Percentiles rank a stretch among this genome's conserved stretches.
phyloP scores from a whole-genome alignment of 768 basidiomycete genomes.

The Phylloporus sp. region DNA sequence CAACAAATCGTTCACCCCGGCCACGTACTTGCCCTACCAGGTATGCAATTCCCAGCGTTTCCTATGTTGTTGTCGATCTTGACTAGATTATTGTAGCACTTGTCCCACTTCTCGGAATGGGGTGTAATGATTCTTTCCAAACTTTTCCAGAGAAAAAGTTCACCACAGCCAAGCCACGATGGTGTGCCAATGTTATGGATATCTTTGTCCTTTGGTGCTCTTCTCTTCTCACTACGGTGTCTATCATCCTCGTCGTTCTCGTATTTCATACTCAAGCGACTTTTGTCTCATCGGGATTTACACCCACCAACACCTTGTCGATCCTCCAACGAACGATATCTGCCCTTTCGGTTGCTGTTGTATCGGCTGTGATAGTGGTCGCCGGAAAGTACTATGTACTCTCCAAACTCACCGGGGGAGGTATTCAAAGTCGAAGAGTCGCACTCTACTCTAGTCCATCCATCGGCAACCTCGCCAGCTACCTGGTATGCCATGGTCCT shows the following conservation, averaged over 20 bases:
- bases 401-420: conserved; percentile 9
- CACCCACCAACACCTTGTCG: neutral
- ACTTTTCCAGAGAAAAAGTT: neutral
- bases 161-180: neutral
- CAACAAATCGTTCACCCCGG: too few relatives aligned
- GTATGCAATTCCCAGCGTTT: neutral
- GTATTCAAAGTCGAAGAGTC: conserved; percentile 12
- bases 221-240: neutral
- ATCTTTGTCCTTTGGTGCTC: conserved; percentile 8
- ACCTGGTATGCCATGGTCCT: conserved; percentile 1
- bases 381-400: conserved; percentile 16
- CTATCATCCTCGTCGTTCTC: neutral
- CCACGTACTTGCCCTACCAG: too few relatives aligned
- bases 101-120: neutral
- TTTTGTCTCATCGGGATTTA: too few relatives aligned
- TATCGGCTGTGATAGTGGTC: conserved; percentile 13
- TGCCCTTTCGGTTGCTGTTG: conserved; percentile 9
- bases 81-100: neutral
- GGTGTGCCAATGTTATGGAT: conserved; percentile 6
- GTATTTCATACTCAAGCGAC: neutral
- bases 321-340: conserved; percentile 6
- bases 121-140: neutral
- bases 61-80: neutral
- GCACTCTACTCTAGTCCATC: conserved; percentile 10
- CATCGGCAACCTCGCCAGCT: conserved; percentile 9